A percentile compares a stretch with the other conserved stretches of the same genome.
Evolutionary conservation across 202 grass and related monocot genomes (phyloP).

Genomic region (Cymbopogon flexuosus): DNA sequence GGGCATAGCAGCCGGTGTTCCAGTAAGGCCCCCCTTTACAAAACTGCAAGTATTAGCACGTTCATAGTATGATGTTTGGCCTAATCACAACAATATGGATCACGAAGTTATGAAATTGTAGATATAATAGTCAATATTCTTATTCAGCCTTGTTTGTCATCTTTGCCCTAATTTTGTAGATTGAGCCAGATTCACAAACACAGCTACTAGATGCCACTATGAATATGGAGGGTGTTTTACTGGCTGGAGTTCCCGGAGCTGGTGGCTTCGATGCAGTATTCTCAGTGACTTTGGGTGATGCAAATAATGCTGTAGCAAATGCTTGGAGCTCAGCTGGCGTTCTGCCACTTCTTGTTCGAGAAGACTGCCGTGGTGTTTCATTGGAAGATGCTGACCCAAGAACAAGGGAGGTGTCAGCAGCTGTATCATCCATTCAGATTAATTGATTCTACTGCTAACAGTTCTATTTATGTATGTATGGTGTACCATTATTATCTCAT

Average conservation of each 20-base stretch:
- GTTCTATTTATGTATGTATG: background rate
- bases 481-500: slow-evolving; percentile 23
- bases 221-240: slow-evolving; percentile 79
- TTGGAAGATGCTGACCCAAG: slow-evolving; percentile 88
- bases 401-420: slow-evolving; percentile 65
- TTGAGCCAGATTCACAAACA: slow-evolving; percentile 83
- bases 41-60: slow-evolving; percentile 23
- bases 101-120: slow-evolving; percentile 4
- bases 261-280: slow-evolving; percentile 93
- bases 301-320: slow-evolving; percentile 45
- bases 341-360: slow-evolving; percentile 71
- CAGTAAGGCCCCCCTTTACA: slow-evolving; percentile 52
- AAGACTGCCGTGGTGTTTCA: slow-evolving; percentile 69
- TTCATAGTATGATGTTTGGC: background rate
- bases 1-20: slow-evolving; percentile 71
- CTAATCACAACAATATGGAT: background rate
- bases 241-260: slow-evolving; percentile 87
- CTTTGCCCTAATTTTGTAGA: slow-evolving; percentile 39
- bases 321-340: slow-evolving; percentile 60
- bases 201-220: slow-evolving; percentile 69
- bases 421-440: slow-evolving; percentile 64
- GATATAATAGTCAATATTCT: background rate
- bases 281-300: slow-evolving; percentile 72
- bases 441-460: slow-evolving; percentile 31
- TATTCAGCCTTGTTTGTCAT: background rate